Evolutionary conservation across 345 rosid genomes (phyloP).

Genomic region (Eutrema yunnanense): DNA sequence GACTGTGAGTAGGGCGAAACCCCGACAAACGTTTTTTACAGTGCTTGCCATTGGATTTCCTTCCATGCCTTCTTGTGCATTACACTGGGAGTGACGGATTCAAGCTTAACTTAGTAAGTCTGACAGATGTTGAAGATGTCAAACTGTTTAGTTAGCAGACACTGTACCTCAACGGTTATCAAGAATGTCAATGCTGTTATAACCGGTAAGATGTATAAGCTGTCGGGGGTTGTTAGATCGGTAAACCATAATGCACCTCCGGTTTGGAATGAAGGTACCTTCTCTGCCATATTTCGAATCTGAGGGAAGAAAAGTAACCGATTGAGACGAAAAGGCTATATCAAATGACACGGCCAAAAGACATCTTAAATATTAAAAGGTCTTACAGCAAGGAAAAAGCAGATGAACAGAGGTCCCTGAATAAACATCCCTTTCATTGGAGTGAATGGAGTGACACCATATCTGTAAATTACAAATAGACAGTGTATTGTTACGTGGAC

Average conservation of each 20-base stretch:
- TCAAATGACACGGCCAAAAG: not conserved
- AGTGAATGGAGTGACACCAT: conserved; percentile 75
- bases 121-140: not conserved
- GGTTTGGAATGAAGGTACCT: conserved; percentile 71
- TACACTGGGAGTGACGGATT: conserved; percentile 33
- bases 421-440: conserved; percentile 78
- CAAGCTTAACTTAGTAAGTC: not conserved
- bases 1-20: conserved; percentile 55
- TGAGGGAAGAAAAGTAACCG: conserved; percentile 10
- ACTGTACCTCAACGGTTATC: conserved; percentile 78
- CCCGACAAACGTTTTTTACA: conserved; percentile 54
- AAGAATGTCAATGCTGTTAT: conserved; percentile 59
- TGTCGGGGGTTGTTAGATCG: conserved; percentile 71
- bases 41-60: conserved; percentile 58
- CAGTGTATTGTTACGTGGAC: conserved; percentile 6
- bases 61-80: conserved; percentile 89
- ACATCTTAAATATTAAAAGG: not conserved
- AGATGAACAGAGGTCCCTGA: conserved; percentile 71
- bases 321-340: not conserved
- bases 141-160: conserved; percentile 5
- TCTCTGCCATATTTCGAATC: conserved; percentile 84
- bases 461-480: conserved; percentile 38
- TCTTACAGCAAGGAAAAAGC: conserved; percentile 87
- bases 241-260: conserved; percentile 86
- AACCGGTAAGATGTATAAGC: conserved; percentile 61